Conservation (phyloP, 2,329 filamentous ascomycete genomes). For the Nemania serpens region DNA sequence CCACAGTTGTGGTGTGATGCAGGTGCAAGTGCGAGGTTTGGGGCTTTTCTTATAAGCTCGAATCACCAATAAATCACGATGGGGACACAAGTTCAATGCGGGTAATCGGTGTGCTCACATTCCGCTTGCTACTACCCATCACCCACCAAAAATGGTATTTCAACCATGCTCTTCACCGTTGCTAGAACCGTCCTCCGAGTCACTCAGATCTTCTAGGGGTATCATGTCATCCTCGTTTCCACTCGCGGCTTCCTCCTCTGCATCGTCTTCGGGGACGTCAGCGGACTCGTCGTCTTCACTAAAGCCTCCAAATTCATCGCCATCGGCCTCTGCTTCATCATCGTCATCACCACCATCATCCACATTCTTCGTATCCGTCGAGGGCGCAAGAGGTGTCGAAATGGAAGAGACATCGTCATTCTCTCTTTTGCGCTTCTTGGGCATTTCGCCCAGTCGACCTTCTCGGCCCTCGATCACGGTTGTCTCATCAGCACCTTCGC, state of each 20-base stretch:
- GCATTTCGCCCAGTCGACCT: constrained; percentile 85
- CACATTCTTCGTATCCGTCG: constrained; percentile 34
- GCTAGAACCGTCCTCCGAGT: constrained; percentile 40
- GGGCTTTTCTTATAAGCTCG: neutral
- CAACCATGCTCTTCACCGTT: constrained; percentile 42
- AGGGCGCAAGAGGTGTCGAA: constrained; percentile 34
- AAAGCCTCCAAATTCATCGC: constrained; percentile 45
- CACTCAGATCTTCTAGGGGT: constrained; percentile 46
- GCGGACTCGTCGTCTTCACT: constrained; percentile 41
- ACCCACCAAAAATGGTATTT: constrained; percentile 25
- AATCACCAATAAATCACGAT: neutral
- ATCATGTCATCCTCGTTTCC: constrained; percentile 52
- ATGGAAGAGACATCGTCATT: constrained; percentile 50
- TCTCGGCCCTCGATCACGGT: constrained; percentile 68
- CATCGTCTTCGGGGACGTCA: constrained; percentile 36
- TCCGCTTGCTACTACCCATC: constrained; percentile 17
- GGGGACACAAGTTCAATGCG: constrained; percentile 2
- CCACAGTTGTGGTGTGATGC: neutral
- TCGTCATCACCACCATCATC: constrained; percentile 43
- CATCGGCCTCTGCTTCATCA: constrained; percentile 46
- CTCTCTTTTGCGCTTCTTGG: constrained; percentile 73
- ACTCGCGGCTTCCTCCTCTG: neutral
- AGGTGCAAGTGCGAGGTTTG: neutral
- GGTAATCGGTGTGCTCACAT: constrained; percentile 24
- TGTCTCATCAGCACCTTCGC: constrained; percentile 56